Evolutionary conservation across 768 basidiomycete genomes (phyloP).

Genomic region (Hygrocybe punicea): DNA sequence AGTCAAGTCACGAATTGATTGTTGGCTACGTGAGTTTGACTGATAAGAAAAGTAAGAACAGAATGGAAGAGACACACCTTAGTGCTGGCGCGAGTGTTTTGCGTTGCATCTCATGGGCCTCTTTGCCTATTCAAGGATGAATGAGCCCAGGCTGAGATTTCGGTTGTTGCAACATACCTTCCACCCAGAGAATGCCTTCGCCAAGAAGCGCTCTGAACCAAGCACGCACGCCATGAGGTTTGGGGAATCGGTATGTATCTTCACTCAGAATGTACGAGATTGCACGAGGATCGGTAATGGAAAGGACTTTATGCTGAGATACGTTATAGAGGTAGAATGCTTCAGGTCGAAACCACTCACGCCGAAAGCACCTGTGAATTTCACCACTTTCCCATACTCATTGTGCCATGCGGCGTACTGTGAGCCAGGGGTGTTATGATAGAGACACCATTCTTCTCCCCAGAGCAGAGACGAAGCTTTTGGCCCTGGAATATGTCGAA

Average conservation of each 20-base stretch:
- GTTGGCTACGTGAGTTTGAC: conserved; percentile 41
- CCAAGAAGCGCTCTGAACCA: conserved; percentile 63
- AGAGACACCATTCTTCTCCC: conserved; percentile 61
- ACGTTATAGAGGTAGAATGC: conserved; percentile 5
- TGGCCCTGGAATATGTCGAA: conserved; percentile 54
- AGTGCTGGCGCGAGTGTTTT: conserved; percentile 53
- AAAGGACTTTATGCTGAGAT: conserved; percentile 52
- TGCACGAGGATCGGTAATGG: conserved; percentile 53
- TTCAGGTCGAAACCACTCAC: conserved; percentile 31
- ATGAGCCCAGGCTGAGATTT: not conserved
- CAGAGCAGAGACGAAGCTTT: conserved; percentile 47
- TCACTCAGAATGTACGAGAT: conserved; percentile 55
- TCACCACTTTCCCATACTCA: conserved; percentile 52
- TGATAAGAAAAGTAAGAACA: conserved; percentile 2
- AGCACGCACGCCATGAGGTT: conserved; percentile 57
- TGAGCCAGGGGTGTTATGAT: conserved; percentile 49
- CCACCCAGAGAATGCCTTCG: conserved; percentile 63
- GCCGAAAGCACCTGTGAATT: conserved; percentile 55
- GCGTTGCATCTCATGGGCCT: conserved; percentile 55
- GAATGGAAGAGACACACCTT: conserved; percentile 35
- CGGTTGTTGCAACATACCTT: conserved; percentile 42
- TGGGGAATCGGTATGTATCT: conserved; percentile 56
- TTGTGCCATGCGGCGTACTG: conserved; percentile 53
- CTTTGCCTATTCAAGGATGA: conserved; percentile 40
- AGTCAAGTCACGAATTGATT: conserved; percentile 51